Evolutionary conservation across 768 basidiomycete species (phyloP), one percentile per base, ranked within the genome.

Genomic region (Asterophora parasitica): DNA sequence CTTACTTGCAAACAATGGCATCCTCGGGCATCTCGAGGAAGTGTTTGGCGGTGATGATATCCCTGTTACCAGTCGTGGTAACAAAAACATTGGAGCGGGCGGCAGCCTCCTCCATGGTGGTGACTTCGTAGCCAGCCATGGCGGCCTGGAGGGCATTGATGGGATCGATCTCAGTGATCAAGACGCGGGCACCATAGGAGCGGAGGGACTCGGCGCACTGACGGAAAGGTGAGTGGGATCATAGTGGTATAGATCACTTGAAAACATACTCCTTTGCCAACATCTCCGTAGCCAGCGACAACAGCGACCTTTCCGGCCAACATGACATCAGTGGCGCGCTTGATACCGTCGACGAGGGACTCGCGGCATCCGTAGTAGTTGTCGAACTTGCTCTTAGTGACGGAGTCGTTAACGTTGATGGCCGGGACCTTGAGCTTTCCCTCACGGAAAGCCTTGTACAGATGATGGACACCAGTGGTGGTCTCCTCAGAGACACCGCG

Each of bases 271-370:
- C 96, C 96, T 72, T 99, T 99, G 58, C 96, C 96, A 57, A 99
- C 96, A 64, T 99, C 96, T 72, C 96, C 96, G 69, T 85, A 99
- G 48, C 96, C 96, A 57, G 96, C 96, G 58, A 99, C 96, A 56
- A 98, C 91, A 44, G 93, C 94, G 56, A 99, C 94, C 75, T 99
- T 99, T 44, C 95, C 96, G 57, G 96, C 96, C 67, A 99, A 84
- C 96, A 99, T 99, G 67, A 99, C 92, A 68, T 99, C 96, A 55
- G 96, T 99, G 50, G 96, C 96, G 63, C 96, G 93, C 82, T 99
- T 99, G 76, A 99, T 97, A 60, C 96, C 96, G 66, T 99, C 96
- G 52, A 99, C 96, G 54, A 99, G 89, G 27, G 96, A 99, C 72
- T 99, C 96, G 64, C 96, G 92, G 75, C 96, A 99, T 53, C 96